These are phyloP conservation scores for Rhexocercosporidium sp. DNA, from an alignment of 2,329 filamentous ascomycete species.

Conservation along the genomic window DNA sequence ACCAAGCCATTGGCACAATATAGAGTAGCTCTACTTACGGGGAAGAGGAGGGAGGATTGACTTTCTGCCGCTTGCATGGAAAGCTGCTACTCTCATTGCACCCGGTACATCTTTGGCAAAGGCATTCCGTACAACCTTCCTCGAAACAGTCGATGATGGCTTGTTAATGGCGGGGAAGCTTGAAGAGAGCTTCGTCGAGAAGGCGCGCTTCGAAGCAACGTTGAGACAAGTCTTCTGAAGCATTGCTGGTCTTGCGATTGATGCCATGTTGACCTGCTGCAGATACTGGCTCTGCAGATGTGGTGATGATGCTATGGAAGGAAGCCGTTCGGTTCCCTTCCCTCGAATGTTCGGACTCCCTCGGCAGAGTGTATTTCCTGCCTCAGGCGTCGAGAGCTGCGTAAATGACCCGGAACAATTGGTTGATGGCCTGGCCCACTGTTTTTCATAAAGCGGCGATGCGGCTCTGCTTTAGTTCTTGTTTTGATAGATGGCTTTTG, in stretches of 20 bases:
- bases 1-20: conserved; percentile 20
- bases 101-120: conserved; percentile 49
- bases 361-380: conserved; percentile 23
- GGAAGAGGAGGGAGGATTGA: conserved; percentile 82
- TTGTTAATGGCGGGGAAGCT: conserved; percentile 42
- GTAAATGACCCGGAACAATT: conserved; percentile 6
- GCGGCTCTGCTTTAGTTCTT: conserved; percentile 1
- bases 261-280: conserved; percentile 51
- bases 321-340: conserved; percentile 13
- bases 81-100: conserved; percentile 68
- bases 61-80: conserved; percentile 82
- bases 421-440: not conserved
- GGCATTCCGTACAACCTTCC: conserved; percentile 35
- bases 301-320: conserved; percentile 17
- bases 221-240: conserved; percentile 52
- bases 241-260: conserved; percentile 54
- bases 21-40: conserved; percentile 63
- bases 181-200: conserved; percentile 47
- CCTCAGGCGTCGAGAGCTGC: not conserved
- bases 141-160: conserved; percentile 37
- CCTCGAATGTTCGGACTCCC: conserved; percentile 17
- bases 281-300: conserved; percentile 20
- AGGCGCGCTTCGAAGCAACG: conserved; percentile 48
- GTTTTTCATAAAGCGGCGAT: conserved; percentile 18
- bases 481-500: not conserved